Evolutionary conservation across 257 asterid genomes (phyloP).

Genomic region (Coffea eugenioides): DNA sequence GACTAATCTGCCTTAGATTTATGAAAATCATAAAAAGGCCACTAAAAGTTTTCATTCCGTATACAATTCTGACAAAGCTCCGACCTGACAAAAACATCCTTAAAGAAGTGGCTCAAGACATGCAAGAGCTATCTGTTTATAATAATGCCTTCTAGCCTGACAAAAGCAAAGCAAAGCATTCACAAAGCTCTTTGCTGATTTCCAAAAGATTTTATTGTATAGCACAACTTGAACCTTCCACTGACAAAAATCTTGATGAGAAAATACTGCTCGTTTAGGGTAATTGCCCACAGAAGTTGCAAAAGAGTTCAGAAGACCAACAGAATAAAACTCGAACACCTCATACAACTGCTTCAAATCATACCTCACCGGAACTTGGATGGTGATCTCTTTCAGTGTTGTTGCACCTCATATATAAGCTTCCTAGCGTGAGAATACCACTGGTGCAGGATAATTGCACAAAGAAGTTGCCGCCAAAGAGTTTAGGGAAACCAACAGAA

Average conservation of each 20-base stretch:
- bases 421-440: not conserved
- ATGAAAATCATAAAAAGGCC: not conserved
- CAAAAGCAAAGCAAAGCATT: not conserved
- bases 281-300: too few relatives aligned
- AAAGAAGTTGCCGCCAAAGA: not conserved
- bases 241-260: not conserved
- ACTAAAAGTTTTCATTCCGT: not conserved
- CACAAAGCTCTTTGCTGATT: not conserved
- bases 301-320: too few relatives aligned
- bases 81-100: not conserved
- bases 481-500: not conserved
- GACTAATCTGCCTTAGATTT: not conserved
- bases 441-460: not conserved
- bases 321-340: too few relatives aligned
- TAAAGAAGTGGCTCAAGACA: not conserved
- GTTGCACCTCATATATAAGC: not conserved
- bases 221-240: not conserved
- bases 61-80: not conserved
- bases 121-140: not conserved
- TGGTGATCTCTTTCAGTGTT: too few relatives aligned
- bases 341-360: too few relatives aligned
- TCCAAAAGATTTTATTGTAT: not conserved
- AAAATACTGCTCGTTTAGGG: too few relatives aligned
- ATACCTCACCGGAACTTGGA: too few relatives aligned
- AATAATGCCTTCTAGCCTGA: not conserved